Evolutionary conservation across 768 basidiomycete genomes (phyloP).

Genomic region (Suillus spraguei): DNA sequence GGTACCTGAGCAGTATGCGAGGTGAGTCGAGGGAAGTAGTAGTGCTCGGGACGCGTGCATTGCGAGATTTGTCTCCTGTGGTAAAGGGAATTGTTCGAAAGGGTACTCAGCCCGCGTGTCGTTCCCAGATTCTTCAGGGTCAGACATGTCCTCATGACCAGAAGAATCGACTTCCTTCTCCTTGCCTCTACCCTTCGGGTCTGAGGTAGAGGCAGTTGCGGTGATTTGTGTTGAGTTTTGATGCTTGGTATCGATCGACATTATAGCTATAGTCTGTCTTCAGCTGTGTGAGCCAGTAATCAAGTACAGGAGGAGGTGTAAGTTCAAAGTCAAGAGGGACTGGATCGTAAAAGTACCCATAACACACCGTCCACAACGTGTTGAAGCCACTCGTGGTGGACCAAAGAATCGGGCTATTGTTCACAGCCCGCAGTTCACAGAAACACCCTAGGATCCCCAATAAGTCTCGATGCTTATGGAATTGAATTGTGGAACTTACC

Average conservation of each 20-base stretch:
- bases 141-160: not conserved
- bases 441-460: not conserved
- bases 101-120: constrained; percentile 24
- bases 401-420: constrained; percentile 5
- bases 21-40: constrained; percentile 23
- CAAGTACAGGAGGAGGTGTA: not conserved
- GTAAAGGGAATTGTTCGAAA: constrained; percentile 30
- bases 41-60: not conserved
- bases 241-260: not conserved
- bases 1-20: constrained; percentile 29
- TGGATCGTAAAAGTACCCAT: not conserved
- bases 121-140: not conserved
- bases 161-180: constrained; percentile 3
- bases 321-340: not conserved
- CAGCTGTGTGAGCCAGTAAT: not conserved
- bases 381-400: not conserved
- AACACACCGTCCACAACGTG: not conserved
- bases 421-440: not conserved
- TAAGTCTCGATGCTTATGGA: not conserved
- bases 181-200: constrained; percentile 13
- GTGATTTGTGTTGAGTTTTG: not conserved
- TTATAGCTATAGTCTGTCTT: not conserved
- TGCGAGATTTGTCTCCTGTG: constrained; percentile 23
- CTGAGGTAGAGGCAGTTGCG: not conserved
- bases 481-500: not conserved